Percentiles rank a stretch among this genome's conserved stretches.
Conservation (phyloP, 305 asterid genomes). For the Galium porrigens region DNA sequence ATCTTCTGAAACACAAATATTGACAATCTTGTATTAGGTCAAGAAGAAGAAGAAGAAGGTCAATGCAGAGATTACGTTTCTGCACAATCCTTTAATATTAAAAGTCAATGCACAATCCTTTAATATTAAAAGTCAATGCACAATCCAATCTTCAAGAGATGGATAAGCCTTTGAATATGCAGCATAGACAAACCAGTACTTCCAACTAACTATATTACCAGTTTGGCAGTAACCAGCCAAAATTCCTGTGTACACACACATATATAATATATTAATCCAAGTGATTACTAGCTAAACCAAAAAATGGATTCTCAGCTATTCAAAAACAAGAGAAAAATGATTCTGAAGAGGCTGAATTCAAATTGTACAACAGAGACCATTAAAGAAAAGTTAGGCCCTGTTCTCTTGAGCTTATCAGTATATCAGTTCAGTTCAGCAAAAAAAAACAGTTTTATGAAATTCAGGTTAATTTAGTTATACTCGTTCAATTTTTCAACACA, state of each 20-base stretch:
- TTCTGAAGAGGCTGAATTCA: background rate
- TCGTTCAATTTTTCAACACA: too few species aligned
- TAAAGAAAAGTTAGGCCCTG: background rate
- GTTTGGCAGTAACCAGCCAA: background rate
- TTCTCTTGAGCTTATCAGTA: too few species aligned
- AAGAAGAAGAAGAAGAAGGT: background rate
- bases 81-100: too few species aligned
- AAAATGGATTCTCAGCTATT: background rate
- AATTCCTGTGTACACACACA: background rate
- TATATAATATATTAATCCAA: background rate
- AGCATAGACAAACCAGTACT: background rate
- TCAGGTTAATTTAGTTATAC: too few species aligned
- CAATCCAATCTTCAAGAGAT: slow-evolving; percentile 1
- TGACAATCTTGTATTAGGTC: slow-evolving; percentile 15
- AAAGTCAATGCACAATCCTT: background rate
- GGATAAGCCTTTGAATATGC: background rate
- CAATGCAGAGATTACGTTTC: background rate
- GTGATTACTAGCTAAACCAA: background rate
- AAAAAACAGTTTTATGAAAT: too few species aligned
- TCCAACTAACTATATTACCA: background rate
- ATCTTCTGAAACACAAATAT: slow-evolving; percentile 44
- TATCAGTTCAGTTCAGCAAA: too few species aligned
- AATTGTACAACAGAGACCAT: background rate
- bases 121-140: background rate
- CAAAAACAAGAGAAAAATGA: background rate